Evolutionary conservation across 257 asterid species (phyloP), one percentile per base, ranked within the genome.

Genomic region (Jacaranda mimosifolia): DNA sequence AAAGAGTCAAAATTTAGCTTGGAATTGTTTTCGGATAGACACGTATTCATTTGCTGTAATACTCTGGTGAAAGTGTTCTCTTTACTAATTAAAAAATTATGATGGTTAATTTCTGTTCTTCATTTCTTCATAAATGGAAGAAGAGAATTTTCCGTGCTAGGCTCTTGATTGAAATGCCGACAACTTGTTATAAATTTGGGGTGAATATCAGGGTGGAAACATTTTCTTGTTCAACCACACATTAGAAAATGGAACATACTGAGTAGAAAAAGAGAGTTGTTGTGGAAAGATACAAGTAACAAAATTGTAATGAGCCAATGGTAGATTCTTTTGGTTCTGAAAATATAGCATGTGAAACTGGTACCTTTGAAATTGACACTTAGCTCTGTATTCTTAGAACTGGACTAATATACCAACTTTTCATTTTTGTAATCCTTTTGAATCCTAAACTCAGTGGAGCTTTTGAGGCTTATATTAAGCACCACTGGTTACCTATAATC

Each of bases 371-470:
- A 0, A 36, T 15, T 62, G 45, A 19, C 9, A 26, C 68, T 68
- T 68, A 36, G 75, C 48, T 45, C 63, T 56, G n/a, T 5, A 9
- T 52, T 26, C 14, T 7, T 43, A 26, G 7, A 58, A 26, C 79
- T 35, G n/a, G 39, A 66, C 56, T 12, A 57, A 19, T 5, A 48
- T 17, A 39, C 39, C 63, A 21, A 63, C n/a, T 12, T 26, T 11
- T 59, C 21, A 74, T 10, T 9, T 57, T 69, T 68, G 26, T 70
- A 78, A 53, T 40, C 13, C 62, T 48, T 52, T 70, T 42, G 7
- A 15, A 13, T 11, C 7, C 26, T 35, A 21, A 36, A 13, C 26
- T 32, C 18, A 14, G 35, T 43, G 19, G n/a, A 32, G 59, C 18
- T 64, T 65, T 64, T 46, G 48, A 8, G 7, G 46, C 40, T 4